These are phyloP conservation scores for Monosiga brevicollis DNA, from an alignment of 78 protist genomes.

Conservation along the genomic window DNA sequence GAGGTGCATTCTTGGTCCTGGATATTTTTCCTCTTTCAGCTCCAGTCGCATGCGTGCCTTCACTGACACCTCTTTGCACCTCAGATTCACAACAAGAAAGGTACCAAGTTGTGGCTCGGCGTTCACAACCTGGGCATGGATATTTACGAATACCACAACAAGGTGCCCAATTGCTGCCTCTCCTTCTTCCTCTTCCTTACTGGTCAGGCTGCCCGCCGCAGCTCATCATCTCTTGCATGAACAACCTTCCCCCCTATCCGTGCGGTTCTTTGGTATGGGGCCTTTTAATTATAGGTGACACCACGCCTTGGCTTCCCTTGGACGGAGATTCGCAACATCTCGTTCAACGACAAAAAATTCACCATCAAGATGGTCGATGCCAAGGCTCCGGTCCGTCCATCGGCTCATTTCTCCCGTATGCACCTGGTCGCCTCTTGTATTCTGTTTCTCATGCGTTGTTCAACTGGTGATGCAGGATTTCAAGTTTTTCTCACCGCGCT, in stretches of 20 bases:
- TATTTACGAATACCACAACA: conserved; percentile 4
- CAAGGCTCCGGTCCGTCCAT: background rate
- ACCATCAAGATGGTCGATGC: background rate
- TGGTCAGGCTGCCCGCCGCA: no score
- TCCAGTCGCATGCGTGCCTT: no score
- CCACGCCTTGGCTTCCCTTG: conserved; percentile 6
- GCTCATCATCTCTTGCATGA: no score
- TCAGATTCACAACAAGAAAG: conserved; percentile 9
- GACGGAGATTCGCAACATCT: background rate
- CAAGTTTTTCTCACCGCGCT: background rate
- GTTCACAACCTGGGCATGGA: background rate
- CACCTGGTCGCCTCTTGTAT: no score
- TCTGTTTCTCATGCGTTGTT: background rate
- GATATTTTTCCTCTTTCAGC: no score
- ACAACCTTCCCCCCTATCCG: no score
- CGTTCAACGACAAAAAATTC: conserved; percentile 14
- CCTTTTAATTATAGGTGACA: no score
- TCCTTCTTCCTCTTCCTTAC: no score
- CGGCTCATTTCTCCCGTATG: background rate
- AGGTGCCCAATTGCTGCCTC: no score
- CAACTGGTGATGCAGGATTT: background rate
- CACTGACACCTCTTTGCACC: no score
- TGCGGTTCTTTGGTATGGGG: no score
- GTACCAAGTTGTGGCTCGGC: conserved; percentile 11
- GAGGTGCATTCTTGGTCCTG: background rate